phyloP scores from a whole-genome alignment of 768 basidiomycete genomes.

The Ramaria sp. region DNA sequence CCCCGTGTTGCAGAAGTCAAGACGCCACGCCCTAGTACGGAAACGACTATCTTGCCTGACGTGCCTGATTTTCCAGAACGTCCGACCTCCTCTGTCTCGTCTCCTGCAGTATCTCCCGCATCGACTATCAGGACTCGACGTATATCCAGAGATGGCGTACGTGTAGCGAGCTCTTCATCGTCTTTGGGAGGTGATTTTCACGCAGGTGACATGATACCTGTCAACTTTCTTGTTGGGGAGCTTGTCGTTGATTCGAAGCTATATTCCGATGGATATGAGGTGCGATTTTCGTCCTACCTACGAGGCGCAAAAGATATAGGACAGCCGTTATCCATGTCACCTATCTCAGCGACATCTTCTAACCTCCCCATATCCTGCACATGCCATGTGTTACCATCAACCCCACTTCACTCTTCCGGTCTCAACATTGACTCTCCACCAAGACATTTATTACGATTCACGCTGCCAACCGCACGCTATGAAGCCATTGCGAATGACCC shows the following conservation, averaged over 20 bases:
- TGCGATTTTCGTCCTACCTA: slow-evolving; percentile 30
- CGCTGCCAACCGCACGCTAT: slow-evolving; percentile 75
- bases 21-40: background rate
- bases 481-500: slow-evolving; percentile 67
- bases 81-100: slow-evolving; percentile 6
- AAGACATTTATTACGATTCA: slow-evolving; percentile 68
- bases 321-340: background rate
- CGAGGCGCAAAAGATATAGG: background rate
- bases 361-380: slow-evolving; percentile 45
- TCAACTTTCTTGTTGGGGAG: slow-evolving; percentile 70
- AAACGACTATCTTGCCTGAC: background rate
- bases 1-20: background rate
- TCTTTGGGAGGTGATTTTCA: slow-evolving; percentile 51
- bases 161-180: slow-evolving; percentile 25
- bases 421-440: slow-evolving; percentile 40
- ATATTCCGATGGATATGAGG: slow-evolving; percentile 65
- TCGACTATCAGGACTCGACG: slow-evolving; percentile 13
- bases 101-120: slow-evolving; percentile 8
- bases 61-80: background rate
- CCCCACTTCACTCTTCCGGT: slow-evolving; percentile 67
- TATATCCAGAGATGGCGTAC: slow-evolving; percentile 4
- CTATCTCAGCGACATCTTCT: slow-evolving; percentile 13
- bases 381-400: slow-evolving; percentile 71
- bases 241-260: slow-evolving; percentile 72
- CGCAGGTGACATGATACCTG: slow-evolving; percentile 25